Conservation (phyloP, 208 protist species). For the Wallacemonas sp. region DNA sequence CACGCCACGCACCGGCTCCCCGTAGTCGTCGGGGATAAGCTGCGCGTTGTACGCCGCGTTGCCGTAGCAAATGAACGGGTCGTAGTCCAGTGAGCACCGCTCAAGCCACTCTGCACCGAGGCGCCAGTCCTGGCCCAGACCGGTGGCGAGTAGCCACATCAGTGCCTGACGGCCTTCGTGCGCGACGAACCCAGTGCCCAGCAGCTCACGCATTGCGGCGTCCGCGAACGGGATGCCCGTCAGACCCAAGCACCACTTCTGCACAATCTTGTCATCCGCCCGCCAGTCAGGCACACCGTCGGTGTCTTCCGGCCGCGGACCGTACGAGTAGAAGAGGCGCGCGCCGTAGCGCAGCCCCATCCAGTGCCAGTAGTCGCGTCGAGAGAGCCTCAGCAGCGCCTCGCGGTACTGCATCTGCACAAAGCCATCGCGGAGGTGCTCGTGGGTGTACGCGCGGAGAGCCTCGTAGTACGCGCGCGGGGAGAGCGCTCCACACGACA, state of each 20-base stretch:
- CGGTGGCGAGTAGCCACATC: conserved; percentile 79
- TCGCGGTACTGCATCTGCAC: conserved; percentile 83
- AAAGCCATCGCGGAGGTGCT: conserved; percentile 63
- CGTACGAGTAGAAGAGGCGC: conserved; percentile 82
- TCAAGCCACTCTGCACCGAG: conserved; percentile 90
- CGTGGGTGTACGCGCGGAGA: conserved; percentile 56
- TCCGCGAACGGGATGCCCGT: conserved; percentile 90
- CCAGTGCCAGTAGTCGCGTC: conserved; percentile 91
- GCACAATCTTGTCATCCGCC: conserved; percentile 76
- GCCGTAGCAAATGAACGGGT: conserved; percentile 90
- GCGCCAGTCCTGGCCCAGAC: conserved; percentile 90
- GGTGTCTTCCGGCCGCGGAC: conserved; percentile 78
- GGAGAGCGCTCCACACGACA: conserved; percentile 73
- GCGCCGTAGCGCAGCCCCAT: conserved; percentile 81
- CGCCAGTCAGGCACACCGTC: conserved; percentile 76
- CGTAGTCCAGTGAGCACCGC: conserved; percentile 88
- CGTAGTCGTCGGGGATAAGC: conserved; percentile 83
- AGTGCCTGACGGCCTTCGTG: conserved; percentile 78
- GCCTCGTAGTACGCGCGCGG: conserved; percentile 79
- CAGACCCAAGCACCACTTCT: conserved; percentile 81
- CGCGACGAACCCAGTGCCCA: conserved; percentile 77
- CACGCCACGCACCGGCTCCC: conserved; percentile 72
- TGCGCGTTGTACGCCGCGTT: conserved; percentile 79
- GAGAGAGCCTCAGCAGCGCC: conserved; percentile 71
- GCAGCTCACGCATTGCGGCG: conserved; percentile 85